Evolutionary conservation across 768 basidiomycete species (phyloP), one percentile per base, ranked within the genome.

Genomic region (Leccinellum luteum): DNA sequence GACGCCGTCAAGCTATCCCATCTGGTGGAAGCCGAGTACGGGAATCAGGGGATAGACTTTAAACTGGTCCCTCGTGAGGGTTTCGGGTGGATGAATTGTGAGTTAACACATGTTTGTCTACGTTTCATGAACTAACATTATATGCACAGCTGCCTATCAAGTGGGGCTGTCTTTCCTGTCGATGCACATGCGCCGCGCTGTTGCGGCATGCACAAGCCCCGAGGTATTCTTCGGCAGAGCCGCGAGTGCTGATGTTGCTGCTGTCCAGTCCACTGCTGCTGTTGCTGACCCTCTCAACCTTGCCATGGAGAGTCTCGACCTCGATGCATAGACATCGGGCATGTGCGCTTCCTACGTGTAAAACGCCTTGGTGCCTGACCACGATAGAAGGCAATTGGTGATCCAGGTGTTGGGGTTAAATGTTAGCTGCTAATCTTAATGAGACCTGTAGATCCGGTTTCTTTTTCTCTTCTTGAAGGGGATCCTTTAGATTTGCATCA

Each of bases 11-110:
- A 87, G 73, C 82, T 97, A 21, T 96, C 92, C 2, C 94, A 98
- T 69, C 81, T 98, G 48, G 95, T 99, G 6, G 95, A 96, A 68
- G 97, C 96, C 47, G 96, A 98, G 76, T 98, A 98, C 65, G 90
- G 94, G 9, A 94, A 94, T 71, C 92, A 94, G 69, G 96, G 96
- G 50, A 81, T 96, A 64, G 96, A 99, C 77, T 99, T 99, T 78
- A 93, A 95, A 77, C 87, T 95, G 83, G 90, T 98, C 45, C 95
- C 95, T 51, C 84, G 94, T 14, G 96, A 98, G 75, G 96, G 96
- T 54, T 99, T 98, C 69, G 96, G 96, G 9, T 98, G 94, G 96
- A 97, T 94, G 90, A 96, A 96, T 60, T 81, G 92, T 93, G 66
- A 59, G 86, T 76, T 12, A 38, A 34, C 17, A 12, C 32, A 2